Percentiles rank a stretch among this genome's conserved stretches.
These are phyloP conservation scores for Saprolegnia diclina DNA, from an alignment of 352 stramenopile species.

Conservation along the genomic window DNA sequence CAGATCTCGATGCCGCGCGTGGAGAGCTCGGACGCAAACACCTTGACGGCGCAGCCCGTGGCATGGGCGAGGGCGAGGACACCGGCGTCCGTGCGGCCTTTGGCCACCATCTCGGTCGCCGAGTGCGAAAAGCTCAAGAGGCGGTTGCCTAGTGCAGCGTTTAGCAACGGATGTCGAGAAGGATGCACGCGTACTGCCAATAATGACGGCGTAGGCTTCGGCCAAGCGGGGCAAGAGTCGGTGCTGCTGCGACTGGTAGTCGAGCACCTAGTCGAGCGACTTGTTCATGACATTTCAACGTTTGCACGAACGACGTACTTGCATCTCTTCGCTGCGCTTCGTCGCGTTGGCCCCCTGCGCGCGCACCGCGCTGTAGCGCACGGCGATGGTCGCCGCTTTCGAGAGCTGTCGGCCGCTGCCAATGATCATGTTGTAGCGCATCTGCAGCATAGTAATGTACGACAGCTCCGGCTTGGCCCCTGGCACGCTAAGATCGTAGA, in stretches of 20 bases:
- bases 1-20: slow-evolving; percentile 25
- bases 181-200: background rate
- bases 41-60: slow-evolving; percentile 16
- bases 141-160: background rate
- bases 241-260: slow-evolving; percentile 94
- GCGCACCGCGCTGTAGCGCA: slow-evolving; percentile 90
- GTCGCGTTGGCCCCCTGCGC: slow-evolving; percentile 56
- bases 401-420: slow-evolving; percentile 17
- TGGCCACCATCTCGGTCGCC: slow-evolving; percentile 17
- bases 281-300: background rate
- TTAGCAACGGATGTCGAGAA: background rate
- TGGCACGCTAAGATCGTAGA: background rate
- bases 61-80: slow-evolving; percentile 16
- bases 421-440: slow-evolving; percentile 22
- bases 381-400: slow-evolving; percentile 88
- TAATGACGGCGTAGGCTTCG: slow-evolving; percentile 62
- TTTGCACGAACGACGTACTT: slow-evolving; percentile 29
- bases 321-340: slow-evolving; percentile 45
- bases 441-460: slow-evolving; percentile 26
- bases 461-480: slow-evolving; percentile 22
- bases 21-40: slow-evolving; percentile 11
- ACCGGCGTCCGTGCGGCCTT: background rate
- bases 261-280: slow-evolving; percentile 52
- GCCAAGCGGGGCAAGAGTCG: slow-evolving; percentile 89
- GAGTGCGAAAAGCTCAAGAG: background rate